Evolutionary conservation across 2,329 filamentous ascomycete genomes (phyloP).

Genomic region (Tolypocladium amazonense): DNA sequence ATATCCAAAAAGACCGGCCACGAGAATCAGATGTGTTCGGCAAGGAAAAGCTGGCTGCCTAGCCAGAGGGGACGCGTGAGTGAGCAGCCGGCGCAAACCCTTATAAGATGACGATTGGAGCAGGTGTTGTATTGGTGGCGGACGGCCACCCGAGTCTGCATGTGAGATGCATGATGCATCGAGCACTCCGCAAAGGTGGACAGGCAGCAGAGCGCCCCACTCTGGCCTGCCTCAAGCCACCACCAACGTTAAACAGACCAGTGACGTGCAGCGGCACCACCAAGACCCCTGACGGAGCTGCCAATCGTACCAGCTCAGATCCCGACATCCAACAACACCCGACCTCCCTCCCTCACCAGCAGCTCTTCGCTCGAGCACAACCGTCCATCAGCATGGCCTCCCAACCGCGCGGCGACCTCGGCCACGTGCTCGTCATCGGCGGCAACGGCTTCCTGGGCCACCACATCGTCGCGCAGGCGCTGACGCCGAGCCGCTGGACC

Average conservation of each 20-base stretch:
- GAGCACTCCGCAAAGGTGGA: neutral
- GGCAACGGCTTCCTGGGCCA: conserved; percentile 79
- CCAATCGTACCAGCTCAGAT: neutral
- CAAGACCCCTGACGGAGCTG: neutral
- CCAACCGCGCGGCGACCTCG: conserved; percentile 35
- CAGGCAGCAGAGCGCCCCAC: neutral
- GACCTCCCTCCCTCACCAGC: neutral
- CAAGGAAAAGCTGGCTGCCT: neutral
- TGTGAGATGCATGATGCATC: too few relatives aligned
- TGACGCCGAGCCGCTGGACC: conserved; percentile 33
- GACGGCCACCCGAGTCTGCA: neutral
- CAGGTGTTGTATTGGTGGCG: neutral
- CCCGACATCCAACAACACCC: neutral
- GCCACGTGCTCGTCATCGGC: conserved; percentile 67
- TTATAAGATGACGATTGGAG: too few relatives aligned
- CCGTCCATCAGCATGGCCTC: neutral
- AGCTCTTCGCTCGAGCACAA: neutral
- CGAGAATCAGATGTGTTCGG: neutral
- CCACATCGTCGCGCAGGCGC: conserved; percentile 66
- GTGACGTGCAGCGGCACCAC: neutral
- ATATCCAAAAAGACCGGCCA: neutral
- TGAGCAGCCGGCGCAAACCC: neutral
- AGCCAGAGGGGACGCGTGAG: neutral
- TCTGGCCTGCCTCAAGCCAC: neutral
- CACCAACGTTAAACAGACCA: neutral